These are phyloP conservation scores for Cladorrhinum sp. DNA, from an alignment of 2,329 filamentous ascomycete genomes.

Conservation along the genomic window DNA sequence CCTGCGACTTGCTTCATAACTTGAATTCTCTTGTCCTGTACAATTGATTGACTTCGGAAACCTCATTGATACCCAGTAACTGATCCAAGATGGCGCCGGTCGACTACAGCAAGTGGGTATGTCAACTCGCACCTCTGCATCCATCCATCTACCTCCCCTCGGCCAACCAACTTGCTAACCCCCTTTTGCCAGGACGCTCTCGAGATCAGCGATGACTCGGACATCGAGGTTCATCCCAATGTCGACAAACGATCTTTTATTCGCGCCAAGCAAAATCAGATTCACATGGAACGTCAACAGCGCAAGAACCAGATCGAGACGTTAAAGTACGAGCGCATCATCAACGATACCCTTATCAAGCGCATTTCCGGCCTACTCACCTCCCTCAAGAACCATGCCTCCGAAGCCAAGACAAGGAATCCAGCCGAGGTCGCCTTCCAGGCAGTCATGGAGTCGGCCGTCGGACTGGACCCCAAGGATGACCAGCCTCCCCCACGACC, in stretches of 20 bases:
- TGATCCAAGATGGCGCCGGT: constrained; percentile 42
- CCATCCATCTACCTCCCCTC: background rate
- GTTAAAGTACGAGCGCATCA: constrained; percentile 83
- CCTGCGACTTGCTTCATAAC: background rate
- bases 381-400: constrained; percentile 70
- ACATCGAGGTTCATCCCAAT: constrained; percentile 97
- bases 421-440: constrained; percentile 85
- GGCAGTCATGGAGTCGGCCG: constrained; percentile 78
- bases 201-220: constrained; percentile 96
- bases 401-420: constrained; percentile 60
- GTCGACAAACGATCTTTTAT: constrained; percentile 99
- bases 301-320: constrained; percentile 87
- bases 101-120: constrained; percentile 64
- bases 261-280: constrained; percentile 94
- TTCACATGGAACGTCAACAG: constrained; percentile 84
- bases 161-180: constrained; percentile 14
- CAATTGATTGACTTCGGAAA: background rate
- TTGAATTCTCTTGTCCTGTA: background rate
- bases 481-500: constrained; percentile 72
- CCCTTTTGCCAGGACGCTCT: constrained; percentile 65
- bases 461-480: constrained; percentile 63
- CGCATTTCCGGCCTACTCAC: constrained; percentile 78
- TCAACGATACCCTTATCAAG: constrained; percentile 86
- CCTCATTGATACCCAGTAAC: background rate
- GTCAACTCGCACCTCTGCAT: constrained; percentile 17